Conservation (phyloP, 2,329 filamentous ascomycete species). For the Ascochyta rabiei region DNA sequence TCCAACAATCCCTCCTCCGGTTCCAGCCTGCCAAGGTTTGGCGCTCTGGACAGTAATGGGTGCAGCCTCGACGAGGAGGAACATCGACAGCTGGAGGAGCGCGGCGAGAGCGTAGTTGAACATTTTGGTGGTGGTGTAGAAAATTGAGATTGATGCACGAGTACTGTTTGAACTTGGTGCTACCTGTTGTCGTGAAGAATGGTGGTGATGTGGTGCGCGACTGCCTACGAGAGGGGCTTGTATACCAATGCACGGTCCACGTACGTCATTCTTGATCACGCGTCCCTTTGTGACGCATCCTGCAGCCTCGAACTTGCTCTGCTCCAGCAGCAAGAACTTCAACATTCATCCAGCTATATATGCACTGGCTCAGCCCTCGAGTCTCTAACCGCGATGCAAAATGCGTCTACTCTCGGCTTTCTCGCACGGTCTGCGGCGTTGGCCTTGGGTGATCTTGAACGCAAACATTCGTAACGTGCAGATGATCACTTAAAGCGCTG, state of each 20-base stretch:
- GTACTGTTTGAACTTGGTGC: background rate
- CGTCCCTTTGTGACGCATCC: constrained; percentile 1
- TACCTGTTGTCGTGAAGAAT: background rate
- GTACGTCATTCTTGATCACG: constrained; percentile 13
- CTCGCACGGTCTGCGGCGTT: background rate
- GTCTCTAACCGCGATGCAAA: background rate
- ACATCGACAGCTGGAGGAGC: constrained; percentile 60
- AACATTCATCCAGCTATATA: background rate
- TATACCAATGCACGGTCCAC: background rate
- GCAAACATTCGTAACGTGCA: too few species aligned
- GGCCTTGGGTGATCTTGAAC: too few species aligned
- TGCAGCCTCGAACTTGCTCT: background rate
- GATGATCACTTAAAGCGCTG: too few species aligned
- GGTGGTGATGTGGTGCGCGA: constrained; percentile 4
- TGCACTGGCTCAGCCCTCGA: background rate
- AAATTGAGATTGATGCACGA: background rate
- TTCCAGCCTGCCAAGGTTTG: constrained; percentile 64
- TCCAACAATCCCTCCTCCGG: constrained; percentile 66
- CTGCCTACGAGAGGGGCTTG: constrained; percentile 9
- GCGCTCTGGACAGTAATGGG: constrained; percentile 47
- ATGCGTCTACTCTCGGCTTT: background rate
- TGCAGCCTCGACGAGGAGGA: constrained; percentile 58
- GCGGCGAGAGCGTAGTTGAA: constrained; percentile 48
- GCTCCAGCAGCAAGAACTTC: background rate
- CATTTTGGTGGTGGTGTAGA: constrained; percentile 26